phyloP scores from a whole-genome alignment of 768 basidiomycete species.

The Mycena kentingensis region DNA sequence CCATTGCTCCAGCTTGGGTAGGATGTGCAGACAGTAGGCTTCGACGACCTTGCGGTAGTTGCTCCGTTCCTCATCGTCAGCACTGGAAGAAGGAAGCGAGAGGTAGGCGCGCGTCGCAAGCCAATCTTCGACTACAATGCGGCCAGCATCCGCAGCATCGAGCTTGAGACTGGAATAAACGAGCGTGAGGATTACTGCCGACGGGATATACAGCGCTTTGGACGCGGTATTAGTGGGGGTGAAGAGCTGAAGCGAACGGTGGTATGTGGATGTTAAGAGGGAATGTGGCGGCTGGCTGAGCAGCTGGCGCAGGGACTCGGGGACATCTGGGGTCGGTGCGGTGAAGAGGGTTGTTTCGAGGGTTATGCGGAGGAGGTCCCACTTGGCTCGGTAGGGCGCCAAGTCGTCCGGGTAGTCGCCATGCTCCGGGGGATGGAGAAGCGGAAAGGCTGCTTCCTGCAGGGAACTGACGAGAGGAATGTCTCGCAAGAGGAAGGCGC shows the following conservation, averaged over 20 bases:
- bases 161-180: slow-evolving; percentile 71
- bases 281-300: slow-evolving; percentile 60
- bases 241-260: slow-evolving; percentile 69
- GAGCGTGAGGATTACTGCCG: slow-evolving; percentile 69
- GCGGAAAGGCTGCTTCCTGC: slow-evolving; percentile 65
- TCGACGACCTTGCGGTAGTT: slow-evolving; percentile 78
- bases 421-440: slow-evolving; percentile 47
- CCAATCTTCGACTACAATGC: slow-evolving; percentile 79
- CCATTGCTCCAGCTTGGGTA: slow-evolving; percentile 78
- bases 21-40: slow-evolving; percentile 70
- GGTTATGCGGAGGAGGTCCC: slow-evolving; percentile 86
- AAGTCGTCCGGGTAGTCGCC: slow-evolving; percentile 39
- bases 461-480: slow-evolving; percentile 65
- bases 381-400: slow-evolving; percentile 67
- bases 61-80: slow-evolving; percentile 40
- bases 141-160: slow-evolving; percentile 59
- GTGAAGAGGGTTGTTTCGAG: slow-evolving; percentile 75
- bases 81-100: slow-evolving; percentile 13
- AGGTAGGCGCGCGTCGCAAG: slow-evolving; percentile 56
- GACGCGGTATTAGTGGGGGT: slow-evolving; percentile 44
- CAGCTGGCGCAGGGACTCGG: slow-evolving; percentile 52
- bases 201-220: slow-evolving; percentile 62
- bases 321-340: slow-evolving; percentile 53
- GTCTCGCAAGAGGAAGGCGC: slow-evolving; percentile 78
- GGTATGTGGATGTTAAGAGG: slow-evolving; percentile 56